Percentiles rank a stretch among this genome's conserved stretches.
Conservation (phyloP, 108 stramenopile genomes). For the Skeletonema menzelii region DNA sequence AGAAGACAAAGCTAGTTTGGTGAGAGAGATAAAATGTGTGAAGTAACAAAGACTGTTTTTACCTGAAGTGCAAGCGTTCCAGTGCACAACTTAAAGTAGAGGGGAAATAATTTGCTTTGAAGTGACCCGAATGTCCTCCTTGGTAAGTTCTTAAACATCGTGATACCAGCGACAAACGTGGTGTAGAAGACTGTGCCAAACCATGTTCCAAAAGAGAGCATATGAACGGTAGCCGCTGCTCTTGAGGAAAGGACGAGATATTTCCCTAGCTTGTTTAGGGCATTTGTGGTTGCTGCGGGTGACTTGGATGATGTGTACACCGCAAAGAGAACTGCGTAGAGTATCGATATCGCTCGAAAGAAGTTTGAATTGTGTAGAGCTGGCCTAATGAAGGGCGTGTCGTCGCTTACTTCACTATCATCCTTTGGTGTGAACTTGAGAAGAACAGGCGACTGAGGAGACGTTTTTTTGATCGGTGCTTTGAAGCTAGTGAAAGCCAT, state of each 20-base stretch:
- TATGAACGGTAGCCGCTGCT: constrained; percentile 52
- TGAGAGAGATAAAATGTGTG: neutral
- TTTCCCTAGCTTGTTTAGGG: constrained; percentile 24
- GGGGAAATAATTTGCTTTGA: constrained; percentile 81
- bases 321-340: constrained; percentile 39
- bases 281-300: constrained; percentile 2
- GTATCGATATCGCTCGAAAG: constrained; percentile 32
- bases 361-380: constrained; percentile 39
- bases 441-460: neutral
- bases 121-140: constrained; percentile 81
- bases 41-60: neutral
- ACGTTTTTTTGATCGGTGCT: neutral
- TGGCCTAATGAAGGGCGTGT: constrained; percentile 38
- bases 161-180: constrained; percentile 79
- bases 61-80: constrained; percentile 58
- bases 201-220: constrained; percentile 73
- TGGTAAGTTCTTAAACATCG: constrained; percentile 85
- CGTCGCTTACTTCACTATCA: constrained; percentile 4
- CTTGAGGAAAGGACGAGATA: constrained; percentile 36
- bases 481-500: neutral
- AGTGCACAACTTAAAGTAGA: constrained; percentile 69
- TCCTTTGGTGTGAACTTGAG: constrained; percentile 13
- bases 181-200: constrained; percentile 73
- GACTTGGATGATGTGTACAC: constrained; percentile 28
- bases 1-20: neutral